phyloP scores from a whole-genome alignment of 2,329 filamentous ascomycete genomes.

The Trichoderma koningiopsis region DNA sequence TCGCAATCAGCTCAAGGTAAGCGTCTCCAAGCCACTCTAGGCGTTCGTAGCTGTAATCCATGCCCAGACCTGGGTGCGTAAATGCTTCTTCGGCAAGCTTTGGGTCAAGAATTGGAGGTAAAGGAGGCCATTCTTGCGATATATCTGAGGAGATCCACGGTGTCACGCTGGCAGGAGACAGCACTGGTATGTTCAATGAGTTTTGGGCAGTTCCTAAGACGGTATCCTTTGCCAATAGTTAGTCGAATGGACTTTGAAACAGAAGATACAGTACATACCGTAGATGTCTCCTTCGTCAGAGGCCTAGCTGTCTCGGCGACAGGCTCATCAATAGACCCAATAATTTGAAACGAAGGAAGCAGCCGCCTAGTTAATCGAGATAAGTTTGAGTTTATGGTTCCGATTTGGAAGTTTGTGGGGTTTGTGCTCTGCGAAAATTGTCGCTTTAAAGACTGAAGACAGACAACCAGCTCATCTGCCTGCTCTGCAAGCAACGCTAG shows the following conservation, averaged over 20 bases:
- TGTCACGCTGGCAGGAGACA: conserved; percentile 36
- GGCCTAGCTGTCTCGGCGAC: background rate
- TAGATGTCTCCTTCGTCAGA: background rate
- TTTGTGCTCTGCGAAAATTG: conserved; percentile 29
- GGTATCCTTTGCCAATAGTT: background rate
- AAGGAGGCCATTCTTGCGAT: conserved; percentile 51
- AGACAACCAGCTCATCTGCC: conserved; percentile 44
- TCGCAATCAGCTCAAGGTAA: conserved; percentile 76
- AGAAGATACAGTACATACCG: background rate
- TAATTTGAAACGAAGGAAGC: conserved; percentile 34
- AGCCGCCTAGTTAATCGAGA: conserved; percentile 32
- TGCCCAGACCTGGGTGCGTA: conserved; percentile 60
- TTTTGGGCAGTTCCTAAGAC: background rate
- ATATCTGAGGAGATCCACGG: conserved; percentile 57
- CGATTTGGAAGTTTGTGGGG: background rate
- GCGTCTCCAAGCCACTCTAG: conserved; percentile 90
- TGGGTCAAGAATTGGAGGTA: conserved; percentile 63
- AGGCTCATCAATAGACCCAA: conserved; percentile 11
- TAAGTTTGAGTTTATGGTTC: conserved; percentile 27
- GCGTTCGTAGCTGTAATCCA: conserved; percentile 65
- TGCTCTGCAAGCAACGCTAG: conserved; percentile 18
- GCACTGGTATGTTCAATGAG: conserved; percentile 5
- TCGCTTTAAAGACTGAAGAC: conserved; percentile 41
- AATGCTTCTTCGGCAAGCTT: conserved; percentile 65
- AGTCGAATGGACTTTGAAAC: no score